A percentile compares a stretch with the other conserved stretches of the same genome.
Conservation (phyloP, 345 rosid genomes). For the Populus tremula region DNA sequence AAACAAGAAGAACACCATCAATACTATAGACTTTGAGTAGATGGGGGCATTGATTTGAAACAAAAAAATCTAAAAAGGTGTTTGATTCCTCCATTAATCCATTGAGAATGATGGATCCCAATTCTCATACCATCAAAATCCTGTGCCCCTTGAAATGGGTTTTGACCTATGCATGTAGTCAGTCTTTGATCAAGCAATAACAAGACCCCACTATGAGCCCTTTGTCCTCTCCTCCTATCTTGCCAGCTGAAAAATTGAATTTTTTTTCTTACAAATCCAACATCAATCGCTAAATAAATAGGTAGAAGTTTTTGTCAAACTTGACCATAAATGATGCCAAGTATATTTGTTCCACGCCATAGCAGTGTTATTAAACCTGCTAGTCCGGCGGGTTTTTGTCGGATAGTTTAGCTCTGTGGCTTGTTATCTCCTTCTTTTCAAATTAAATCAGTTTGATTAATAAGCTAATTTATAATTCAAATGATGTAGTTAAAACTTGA, state of each 20-base stretch:
- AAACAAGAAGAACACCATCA: background rate
- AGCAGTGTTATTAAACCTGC: too few species aligned
- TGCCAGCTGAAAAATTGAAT: background rate
- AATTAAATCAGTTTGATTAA: too few species aligned
- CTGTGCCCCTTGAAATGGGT: background rate
- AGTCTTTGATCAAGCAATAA: background rate
- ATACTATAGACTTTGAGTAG: background rate
- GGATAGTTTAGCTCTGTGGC: too few species aligned
- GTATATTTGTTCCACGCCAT: background rate
- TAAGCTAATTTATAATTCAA: too few species aligned
- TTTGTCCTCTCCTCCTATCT: background rate
- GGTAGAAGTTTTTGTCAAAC: background rate
- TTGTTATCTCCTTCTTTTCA: too few species aligned
- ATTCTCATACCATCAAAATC: background rate
- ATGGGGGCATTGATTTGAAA: background rate
- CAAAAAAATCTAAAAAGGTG: background rate
- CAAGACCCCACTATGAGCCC: background rate
- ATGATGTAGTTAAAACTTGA: too few species aligned
- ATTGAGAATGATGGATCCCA: constrained; percentile 3
- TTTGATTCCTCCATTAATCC: constrained; percentile 10
- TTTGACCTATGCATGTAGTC: background rate
- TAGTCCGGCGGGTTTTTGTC: too few species aligned
- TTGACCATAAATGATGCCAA: background rate
- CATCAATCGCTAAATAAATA: background rate
- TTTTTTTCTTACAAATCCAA: background rate